phyloP scores from a whole-genome alignment of 768 basidiomycete genomes.

The Mycena alexandri region DNA sequence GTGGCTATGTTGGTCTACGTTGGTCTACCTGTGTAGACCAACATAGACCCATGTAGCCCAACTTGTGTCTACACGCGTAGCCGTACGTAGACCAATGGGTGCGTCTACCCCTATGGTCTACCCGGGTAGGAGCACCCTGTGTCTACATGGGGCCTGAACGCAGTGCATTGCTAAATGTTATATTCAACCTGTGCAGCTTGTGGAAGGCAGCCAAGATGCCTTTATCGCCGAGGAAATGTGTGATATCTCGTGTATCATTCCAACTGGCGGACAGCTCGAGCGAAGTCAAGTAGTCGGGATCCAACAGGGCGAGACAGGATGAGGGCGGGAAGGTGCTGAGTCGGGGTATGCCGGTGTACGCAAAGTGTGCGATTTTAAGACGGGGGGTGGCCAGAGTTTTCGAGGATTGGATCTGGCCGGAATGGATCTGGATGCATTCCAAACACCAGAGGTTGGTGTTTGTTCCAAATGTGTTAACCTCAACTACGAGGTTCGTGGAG shows the following conservation, averaged over 20 bases:
- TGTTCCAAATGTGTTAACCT: no score
- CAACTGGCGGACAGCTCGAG: not conserved
- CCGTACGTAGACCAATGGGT: no score
- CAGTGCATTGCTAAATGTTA: not conserved
- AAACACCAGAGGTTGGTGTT: no score
- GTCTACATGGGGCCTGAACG: no score
- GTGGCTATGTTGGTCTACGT: no score
- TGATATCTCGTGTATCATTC: not conserved
- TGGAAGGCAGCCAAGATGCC: not conserved
- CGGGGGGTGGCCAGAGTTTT: no score
- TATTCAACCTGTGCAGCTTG: not conserved
- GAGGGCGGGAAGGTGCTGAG: not conserved
- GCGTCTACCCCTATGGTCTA: no score
- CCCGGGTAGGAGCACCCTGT: no score
- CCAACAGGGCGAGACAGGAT: constrained; percentile 1
- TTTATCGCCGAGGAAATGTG: not conserved
- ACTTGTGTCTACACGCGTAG: no score
- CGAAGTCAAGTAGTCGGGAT: not conserved
- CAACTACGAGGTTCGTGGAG: not conserved
- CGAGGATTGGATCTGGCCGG: not conserved
- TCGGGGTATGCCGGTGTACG: not conserved
- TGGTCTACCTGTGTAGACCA: no score
- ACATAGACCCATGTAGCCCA: no score
- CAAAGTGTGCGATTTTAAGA: not conserved
- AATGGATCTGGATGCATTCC: not conserved